Base-by-base conservation (phyloP, 1,139 yeast species). In the Pichia norvegensis region DNA sequence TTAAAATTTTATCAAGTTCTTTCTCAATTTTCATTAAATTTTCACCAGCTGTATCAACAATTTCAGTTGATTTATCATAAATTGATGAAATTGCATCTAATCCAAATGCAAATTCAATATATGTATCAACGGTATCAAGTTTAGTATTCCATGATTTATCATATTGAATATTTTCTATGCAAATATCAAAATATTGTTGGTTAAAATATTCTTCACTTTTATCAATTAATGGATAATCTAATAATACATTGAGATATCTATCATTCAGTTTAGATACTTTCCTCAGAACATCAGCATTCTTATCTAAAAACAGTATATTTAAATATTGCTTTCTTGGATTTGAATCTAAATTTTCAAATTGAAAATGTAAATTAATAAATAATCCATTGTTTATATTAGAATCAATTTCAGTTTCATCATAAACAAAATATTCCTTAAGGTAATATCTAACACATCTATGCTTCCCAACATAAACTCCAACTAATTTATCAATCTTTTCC, bases 91-190 rank as follows among this genome's bases (percentile, higher is more conserved):
- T 54, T 21, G 52, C 46, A 7, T 57, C 49, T 13, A 57, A 48
- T 1, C 65, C 65, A 50, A 61, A 56, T 23, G 52, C 46, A 22
- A 60, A 40, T 4, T 44, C 44, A 45, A 59, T 37, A 23, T 47
- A 38, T 5, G 55, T 53, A 33, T 55, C 53, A 19, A 58, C 47
- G 9, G 27, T 27, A 5, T 42, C 35, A 1, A 54, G 53, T n/a
- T 35, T 38, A 1, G 57, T 45, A 40, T 43, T 57, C 63, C 63
- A 60, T 2, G 63, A 59, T 37, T 53, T 53, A 46, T 61, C 62
- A 33, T 52, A 36, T 41, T 54, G 56, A 14, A 52, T 38, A 39
- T 58, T 61, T 39, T 61, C 65, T 40, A 60, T 57, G 43, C 65
- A 61, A 21, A 61, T 36, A 48, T 60, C 63, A 20, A 60, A 40